Evolutionary conservation across 495 filamentous ascomycete species (phyloP), one percentile per base, ranked within the genome.

Genomic region (Astrocystis sublimbata): DNA sequence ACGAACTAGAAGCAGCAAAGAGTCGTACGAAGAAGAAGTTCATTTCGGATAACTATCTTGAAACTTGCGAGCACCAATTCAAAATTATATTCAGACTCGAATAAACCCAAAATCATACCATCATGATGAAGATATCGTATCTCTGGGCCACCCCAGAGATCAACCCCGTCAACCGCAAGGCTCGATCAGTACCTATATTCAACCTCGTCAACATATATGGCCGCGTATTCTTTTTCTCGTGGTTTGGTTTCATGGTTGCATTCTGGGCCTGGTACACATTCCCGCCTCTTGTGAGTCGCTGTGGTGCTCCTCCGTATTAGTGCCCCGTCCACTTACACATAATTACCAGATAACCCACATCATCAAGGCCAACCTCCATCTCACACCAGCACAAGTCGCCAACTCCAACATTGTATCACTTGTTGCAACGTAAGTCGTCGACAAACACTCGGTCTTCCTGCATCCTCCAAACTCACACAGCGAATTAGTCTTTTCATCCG

Each of bases 401-500:
- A 98, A 96, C 74, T 96, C 92, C 21, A 98, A 97, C 70, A 93
- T 96, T 60, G 83, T 96, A 56, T 93, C 92, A 4, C 80, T 98
- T 6, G 76, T 82, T 35, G 92, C 92, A 55, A 98, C 93, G 89
- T 92, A 81, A 75, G 88, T 78, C 9, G 15, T 33, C 49, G 23
- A 17, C 24, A 17, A 2, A 35, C n/a, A 21, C 26, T 42, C 0
- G n/a, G 5, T 23, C n/a, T n/a, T 13, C 28, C 36, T 42, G 6
- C n/a, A 6, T 62, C 31, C 40, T 21, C 17, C 24, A 51, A 52
- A 54, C 50, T 64, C 36, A 64, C 59, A 33, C 61, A 6, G 6
- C 17, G 28, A 4, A 23, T 12, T 58, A 92, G 89, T 6, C 79
- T 96, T 3, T 74, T 96, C 26, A 85, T 97, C 24, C 89, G 93